A percentile compares a stretch with the other conserved stretches of the same genome.
phyloP scores from a whole-genome alignment of 2,329 filamentous ascomycete genomes.

The Aspergillus sp. region DNA sequence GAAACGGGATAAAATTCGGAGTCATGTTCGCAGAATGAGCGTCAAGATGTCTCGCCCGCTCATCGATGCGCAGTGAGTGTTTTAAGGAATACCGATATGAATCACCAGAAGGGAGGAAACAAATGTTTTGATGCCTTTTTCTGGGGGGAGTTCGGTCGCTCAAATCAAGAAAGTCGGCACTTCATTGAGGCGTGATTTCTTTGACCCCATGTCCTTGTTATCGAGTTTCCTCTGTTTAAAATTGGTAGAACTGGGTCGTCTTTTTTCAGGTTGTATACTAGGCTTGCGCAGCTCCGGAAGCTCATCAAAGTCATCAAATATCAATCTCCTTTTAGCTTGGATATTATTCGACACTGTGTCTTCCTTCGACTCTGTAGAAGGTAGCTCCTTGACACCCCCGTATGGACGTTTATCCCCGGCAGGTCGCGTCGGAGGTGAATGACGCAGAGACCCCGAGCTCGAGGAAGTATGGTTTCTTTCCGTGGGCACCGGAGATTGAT shows the following conservation, averaged over 20 bases:
- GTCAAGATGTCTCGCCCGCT: conserved; percentile 22
- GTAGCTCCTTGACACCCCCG: background rate
- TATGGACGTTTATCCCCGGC: background rate
- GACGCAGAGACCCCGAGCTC: no score
- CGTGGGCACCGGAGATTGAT: no score
- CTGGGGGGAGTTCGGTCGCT: conserved; percentile 10
- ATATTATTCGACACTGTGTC: conserved; percentile 2
- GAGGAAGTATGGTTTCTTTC: no score
- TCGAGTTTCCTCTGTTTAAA: conserved; percentile 14
- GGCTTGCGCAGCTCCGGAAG: conserved; percentile 31
- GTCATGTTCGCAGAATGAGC: conserved; percentile 32
- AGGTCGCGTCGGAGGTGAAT: no score
- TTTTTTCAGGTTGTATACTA: conserved; percentile 22
- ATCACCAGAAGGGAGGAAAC: background rate
- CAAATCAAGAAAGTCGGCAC: conserved; percentile 46
- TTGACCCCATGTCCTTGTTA: conserved; percentile 26
- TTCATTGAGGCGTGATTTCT: conserved; percentile 42
- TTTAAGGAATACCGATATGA: background rate
- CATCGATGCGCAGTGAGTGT: conserved; percentile 14
- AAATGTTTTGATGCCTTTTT: background rate
- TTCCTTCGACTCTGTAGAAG: conserved; percentile 12
- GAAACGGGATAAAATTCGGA: conserved; percentile 28
- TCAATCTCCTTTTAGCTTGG: conserved; percentile 3
- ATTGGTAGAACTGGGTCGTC: conserved; percentile 14
- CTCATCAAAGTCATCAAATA: conserved; percentile 38